phyloP scores from a whole-genome alignment of 768 basidiomycete genomes.

The Agaricus bisporus region DNA sequence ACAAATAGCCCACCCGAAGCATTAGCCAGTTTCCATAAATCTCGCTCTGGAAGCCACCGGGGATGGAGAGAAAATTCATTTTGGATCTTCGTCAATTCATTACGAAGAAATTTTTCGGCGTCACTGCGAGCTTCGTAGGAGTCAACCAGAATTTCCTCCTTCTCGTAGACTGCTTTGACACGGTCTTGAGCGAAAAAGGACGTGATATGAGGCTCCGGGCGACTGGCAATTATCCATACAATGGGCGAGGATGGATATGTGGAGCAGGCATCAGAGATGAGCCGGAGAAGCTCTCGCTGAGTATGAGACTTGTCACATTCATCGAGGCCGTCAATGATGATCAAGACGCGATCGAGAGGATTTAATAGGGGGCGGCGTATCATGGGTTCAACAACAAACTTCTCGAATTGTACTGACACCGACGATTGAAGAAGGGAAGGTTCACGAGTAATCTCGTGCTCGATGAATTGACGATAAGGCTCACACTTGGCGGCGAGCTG shows the following conservation, averaged over 20 bases:
- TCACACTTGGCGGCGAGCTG: neutral
- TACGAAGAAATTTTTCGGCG: neutral
- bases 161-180: neutral
- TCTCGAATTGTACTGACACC: too few relatives aligned
- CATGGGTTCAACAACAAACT: too few relatives aligned
- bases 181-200: neutral
- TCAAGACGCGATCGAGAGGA: too few relatives aligned
- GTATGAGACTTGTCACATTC: neutral
- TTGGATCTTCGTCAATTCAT: neutral
- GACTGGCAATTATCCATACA: slow-evolving; percentile 1
- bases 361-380: too few relatives aligned
- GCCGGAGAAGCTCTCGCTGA: neutral
- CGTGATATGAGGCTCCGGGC: neutral
- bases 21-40: neutral
- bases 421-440: neutral
- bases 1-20: neutral
- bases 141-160: neutral
- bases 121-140: neutral
- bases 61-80: neutral
- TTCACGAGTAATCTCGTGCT: neutral
- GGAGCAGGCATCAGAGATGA: neutral
- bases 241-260: neutral
- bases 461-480: neutral
- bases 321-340: neutral
- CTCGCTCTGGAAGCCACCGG: neutral